Evolutionary conservation across 176 grass and related monocot species (phyloP).

Genomic region (Carex cristatella): DNA sequence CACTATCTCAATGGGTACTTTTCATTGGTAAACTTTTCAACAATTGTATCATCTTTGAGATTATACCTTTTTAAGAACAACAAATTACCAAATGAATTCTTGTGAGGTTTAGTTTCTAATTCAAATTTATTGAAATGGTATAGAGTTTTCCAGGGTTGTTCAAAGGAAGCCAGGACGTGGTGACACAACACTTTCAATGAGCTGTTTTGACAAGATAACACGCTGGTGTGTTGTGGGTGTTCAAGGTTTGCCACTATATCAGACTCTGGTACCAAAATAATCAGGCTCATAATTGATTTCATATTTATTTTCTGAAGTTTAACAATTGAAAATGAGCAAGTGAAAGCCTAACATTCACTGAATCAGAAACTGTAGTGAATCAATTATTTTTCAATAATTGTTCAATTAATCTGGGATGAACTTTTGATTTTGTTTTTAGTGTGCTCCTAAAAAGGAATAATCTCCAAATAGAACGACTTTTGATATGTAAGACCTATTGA

Average conservation of each 20-base stretch:
- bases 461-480: not conserved
- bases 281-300: not conserved
- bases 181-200: conserved; percentile 76
- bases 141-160: conserved; percentile 33
- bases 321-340: not conserved
- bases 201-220: conserved; percentile 83
- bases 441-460: not conserved
- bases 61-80: not conserved
- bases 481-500: not conserved
- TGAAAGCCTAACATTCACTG: not conserved
- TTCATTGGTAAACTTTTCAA: conserved; percentile 13
- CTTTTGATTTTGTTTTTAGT: not conserved
- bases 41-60: not conserved
- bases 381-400: not conserved
- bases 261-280: not conserved
- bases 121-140: not conserved
- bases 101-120: not conserved
- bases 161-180: conserved; percentile 80
- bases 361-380: not conserved
- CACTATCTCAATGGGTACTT: conserved; percentile 7
- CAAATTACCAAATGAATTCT: not conserved
- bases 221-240: conserved; percentile 69
- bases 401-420: not conserved
- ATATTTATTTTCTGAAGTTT: not conserved
- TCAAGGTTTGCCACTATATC: conserved; percentile 46